Evolutionary conservation across 306 rosid genomes (phyloP).

Genomic region (Lithocarpus polystachyus): DNA sequence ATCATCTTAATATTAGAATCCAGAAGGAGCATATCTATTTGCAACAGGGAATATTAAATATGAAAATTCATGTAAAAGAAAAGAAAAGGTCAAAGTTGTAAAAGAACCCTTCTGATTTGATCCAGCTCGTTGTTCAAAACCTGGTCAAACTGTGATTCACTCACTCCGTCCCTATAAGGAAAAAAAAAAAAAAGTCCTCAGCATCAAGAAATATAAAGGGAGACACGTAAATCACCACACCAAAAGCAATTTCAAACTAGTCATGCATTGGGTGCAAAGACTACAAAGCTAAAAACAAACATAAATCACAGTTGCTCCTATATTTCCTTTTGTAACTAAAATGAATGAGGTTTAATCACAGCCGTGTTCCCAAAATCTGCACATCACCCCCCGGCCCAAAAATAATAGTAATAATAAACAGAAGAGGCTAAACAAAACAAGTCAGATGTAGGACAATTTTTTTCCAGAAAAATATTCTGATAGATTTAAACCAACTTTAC

Average conservation of each 20-base stretch:
- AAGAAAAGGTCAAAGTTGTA: conserved; percentile 16
- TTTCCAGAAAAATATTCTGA: background rate
- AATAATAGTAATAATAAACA: background rate
- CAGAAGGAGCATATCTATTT: background rate
- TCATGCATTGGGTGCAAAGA: background rate
- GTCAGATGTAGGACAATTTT: background rate
- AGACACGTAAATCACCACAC: background rate
- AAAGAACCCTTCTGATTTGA: conserved; percentile 72
- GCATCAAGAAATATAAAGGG: conserved; percentile 1
- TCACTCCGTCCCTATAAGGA: conserved; percentile 77
- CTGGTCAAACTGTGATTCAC: conserved; percentile 85
- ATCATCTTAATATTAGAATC: background rate
- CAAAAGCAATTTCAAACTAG: no score
- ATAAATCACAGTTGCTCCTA: background rate
- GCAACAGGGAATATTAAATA: background rate
- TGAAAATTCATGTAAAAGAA: conserved; percentile 9
- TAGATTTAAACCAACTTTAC: background rate
- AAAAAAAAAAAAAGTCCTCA: conserved; percentile 11
- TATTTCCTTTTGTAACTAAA: background rate
- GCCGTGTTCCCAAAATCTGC: background rate
- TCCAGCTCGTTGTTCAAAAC: conserved; percentile 78
- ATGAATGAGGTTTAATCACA: background rate
- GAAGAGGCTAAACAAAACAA: background rate
- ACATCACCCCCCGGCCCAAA: no score
- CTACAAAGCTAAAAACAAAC: background rate